Evolutionary conservation across 2,329 filamentous ascomycete species (phyloP).

Genomic region (Aspergillus versicolor): DNA sequence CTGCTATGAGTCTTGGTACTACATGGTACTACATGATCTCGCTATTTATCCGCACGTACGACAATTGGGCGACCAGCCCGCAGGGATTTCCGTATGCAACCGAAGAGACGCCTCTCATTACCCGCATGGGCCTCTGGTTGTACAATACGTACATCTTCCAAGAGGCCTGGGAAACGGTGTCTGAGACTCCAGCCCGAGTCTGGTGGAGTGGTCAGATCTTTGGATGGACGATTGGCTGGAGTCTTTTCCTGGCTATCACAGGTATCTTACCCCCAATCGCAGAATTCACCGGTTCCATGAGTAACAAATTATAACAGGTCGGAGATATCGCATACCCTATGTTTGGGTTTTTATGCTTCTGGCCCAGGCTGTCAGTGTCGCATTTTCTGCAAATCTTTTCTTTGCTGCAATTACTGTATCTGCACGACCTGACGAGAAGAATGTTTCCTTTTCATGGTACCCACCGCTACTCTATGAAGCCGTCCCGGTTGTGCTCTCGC

Average conservation of each 20-base stretch:
- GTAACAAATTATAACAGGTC: constrained; percentile 30
- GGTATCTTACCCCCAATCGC: constrained; percentile 34
- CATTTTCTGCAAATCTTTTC: constrained; percentile 64
- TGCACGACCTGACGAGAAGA: neutral
- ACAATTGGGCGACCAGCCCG: constrained; percentile 44
- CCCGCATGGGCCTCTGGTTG: constrained; percentile 51
- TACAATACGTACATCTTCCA: constrained; percentile 53
- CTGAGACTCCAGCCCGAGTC: constrained; percentile 55
- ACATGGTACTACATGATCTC: constrained; percentile 46
- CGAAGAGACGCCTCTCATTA: constrained; percentile 27
- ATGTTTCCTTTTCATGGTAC: neutral
- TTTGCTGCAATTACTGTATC: constrained; percentile 31
- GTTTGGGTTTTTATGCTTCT: constrained; percentile 59
- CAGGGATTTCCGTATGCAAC: neutral
- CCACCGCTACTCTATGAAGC: constrained; percentile 10
- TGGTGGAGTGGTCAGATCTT: constrained; percentile 65
- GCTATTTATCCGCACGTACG: constrained; percentile 51
- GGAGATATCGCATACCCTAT: constrained; percentile 55
- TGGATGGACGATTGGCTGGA: constrained; percentile 55
- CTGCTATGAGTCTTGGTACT: constrained; percentile 45
- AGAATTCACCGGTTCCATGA: neutral
- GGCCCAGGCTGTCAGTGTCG: constrained; percentile 60
- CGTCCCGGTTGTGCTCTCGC: constrained; percentile 13
- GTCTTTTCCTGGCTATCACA: constrained; percentile 58
- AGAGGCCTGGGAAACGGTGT: constrained; percentile 56